A percentile compares a stretch with the other conserved stretches of the same genome.
Evolutionary conservation across 768 basidiomycete species (phyloP).

Genomic region (Collybia mongolica): DNA sequence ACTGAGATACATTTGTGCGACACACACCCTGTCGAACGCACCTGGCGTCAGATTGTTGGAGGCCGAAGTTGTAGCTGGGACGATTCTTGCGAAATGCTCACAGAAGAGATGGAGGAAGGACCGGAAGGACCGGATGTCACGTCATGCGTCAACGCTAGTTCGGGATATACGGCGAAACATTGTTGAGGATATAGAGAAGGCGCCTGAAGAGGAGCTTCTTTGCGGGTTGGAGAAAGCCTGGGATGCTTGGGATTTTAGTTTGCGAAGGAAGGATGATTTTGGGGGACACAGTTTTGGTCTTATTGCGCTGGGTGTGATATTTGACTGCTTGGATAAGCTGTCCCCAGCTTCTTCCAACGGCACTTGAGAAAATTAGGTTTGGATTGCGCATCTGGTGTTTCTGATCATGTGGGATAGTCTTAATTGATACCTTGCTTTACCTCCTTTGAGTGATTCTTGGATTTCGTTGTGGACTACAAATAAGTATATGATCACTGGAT

Average conservation of each 20-base stretch:
- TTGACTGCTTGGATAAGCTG: conserved; percentile 51
- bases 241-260: conserved; percentile 63
- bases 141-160: conserved; percentile 53
- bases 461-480: too few species aligned
- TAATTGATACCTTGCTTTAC: too few species aligned
- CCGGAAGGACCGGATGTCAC: conserved; percentile 60
- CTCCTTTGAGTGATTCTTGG: too few species aligned
- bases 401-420: too few species aligned
- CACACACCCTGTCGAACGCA: conserved; percentile 61
- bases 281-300: conserved; percentile 69
- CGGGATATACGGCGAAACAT: conserved; percentile 44
- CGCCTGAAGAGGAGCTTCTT: conserved; percentile 27
- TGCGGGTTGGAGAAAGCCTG: conserved; percentile 53
- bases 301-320: conserved; percentile 56
- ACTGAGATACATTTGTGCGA: conserved; percentile 66
- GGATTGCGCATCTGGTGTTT: too few species aligned
- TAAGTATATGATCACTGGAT: too few species aligned
- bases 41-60: conserved; percentile 59
- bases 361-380: too few species aligned
- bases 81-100: conserved; percentile 69
- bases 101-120: conserved; percentile 60
- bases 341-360: too few species aligned
- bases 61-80: conserved; percentile 73
- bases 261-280: conserved; percentile 36
- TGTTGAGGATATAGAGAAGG: conserved; percentile 23